Base-by-base conservation (phyloP, 192 early-diverging fungal genomes). In the Coemansia guatemalensis region DNA sequence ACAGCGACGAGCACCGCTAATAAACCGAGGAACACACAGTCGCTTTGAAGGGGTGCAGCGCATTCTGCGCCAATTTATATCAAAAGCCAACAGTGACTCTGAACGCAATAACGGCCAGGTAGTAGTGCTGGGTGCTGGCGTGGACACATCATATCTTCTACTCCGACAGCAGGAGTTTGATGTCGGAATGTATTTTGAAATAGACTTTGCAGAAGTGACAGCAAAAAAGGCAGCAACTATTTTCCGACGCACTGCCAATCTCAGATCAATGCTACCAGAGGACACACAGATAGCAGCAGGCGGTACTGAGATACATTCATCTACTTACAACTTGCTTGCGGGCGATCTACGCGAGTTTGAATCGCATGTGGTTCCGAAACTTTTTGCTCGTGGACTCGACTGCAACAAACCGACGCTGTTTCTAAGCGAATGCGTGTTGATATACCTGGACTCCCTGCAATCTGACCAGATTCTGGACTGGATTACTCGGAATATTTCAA, bases 121-220 rank as follows among this genome's bases (percentile, higher is more conserved):
- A 44, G 89, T 99, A 0, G 84, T 86, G 0, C 64, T 97, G 8
- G 97, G 97, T 14, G 93, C 93, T 6, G 97, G 97, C 2, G 90
- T 89, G 50, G 97, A 99, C 66, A 97, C 97, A 0, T 85, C 94
- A 21, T 97, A 89, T 62, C 96, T 97, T 72, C 62, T 85, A 18
- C 75, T 92, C 50, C 88, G 91, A 81, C 89, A 87, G 57, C 20
- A 71, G n/a, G 50, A 51, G 0, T 26, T 60, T 26, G 2, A 54
- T 18, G 50, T 51, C 0, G 47, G 20, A 2, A 66, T 78, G 61
- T 97, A 91, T 73, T 91, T 93, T 85, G 96, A 99, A 73, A 84
- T 97, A 25, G 96, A 99, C 73, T 96, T 94, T 67, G 86, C 88
- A 6, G 92, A 99, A 60, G 87, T 93, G 3, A 93, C 92, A 2